Percentiles rank a stretch among this genome's conserved stretches.
Conservation (phyloP, 192 early-diverging fungal species). For the Coemansia sp. region DNA sequence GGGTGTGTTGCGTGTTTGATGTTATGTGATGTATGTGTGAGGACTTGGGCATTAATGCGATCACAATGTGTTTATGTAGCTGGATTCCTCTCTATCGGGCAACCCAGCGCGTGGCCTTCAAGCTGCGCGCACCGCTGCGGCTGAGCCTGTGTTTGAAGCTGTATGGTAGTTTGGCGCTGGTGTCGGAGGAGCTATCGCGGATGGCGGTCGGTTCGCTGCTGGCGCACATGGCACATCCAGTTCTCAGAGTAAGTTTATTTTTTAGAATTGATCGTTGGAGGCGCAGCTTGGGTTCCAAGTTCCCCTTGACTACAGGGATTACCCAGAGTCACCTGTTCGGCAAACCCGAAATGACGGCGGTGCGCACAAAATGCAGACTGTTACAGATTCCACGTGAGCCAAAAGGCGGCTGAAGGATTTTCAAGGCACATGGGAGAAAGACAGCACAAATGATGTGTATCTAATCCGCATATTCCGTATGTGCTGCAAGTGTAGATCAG, state of each 20-base stretch:
- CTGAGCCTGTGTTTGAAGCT: constrained; percentile 49
- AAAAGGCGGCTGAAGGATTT: background rate
- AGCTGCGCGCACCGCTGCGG: constrained; percentile 35
- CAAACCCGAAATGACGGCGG: too few species aligned
- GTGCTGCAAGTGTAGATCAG: constrained; percentile 41
- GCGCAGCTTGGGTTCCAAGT: background rate
- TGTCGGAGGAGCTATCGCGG: constrained; percentile 25
- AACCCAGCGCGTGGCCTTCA: constrained; percentile 43
- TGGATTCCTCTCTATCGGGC: constrained; percentile 42
- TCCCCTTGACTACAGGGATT: too few species aligned
- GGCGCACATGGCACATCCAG: constrained; percentile 40
- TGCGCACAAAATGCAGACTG: background rate
- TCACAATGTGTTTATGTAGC: constrained; percentile 19
- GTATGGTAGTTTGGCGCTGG: constrained; percentile 44
- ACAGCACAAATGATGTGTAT: background rate
- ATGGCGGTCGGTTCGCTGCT: constrained; percentile 34
- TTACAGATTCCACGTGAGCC: constrained; percentile 11
- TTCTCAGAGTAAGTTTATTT: constrained; percentile 31
- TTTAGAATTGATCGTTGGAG: background rate
- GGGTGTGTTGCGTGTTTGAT: background rate
- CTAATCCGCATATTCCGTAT: constrained; percentile 8
- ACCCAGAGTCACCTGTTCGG: too few species aligned
- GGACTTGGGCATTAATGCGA: constrained; percentile 7
- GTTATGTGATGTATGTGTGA: constrained; percentile 5
- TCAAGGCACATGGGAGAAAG: too few species aligned